Evolutionary conservation across 352 stramenopile genomes (phyloP), one percentile per base, ranked within the genome.

Genomic region (Thalassiosira allenii): DNA sequence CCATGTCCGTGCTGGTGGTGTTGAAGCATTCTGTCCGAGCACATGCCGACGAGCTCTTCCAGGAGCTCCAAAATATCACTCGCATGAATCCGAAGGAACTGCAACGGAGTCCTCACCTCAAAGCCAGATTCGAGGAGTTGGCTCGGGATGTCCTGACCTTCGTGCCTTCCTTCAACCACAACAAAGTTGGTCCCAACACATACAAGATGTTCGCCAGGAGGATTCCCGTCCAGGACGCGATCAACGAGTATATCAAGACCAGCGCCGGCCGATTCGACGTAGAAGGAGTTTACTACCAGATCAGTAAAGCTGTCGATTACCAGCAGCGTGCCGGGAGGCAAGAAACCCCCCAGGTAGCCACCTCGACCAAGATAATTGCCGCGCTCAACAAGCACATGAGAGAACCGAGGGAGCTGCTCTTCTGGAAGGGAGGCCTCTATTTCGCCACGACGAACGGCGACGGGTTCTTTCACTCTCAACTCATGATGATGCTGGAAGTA

Each of bases 1-100:
- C 79, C n/a, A 37, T 69, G 22, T 87, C 82, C 43, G 49, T 52
- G 23, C n/a, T 87, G 11, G 32, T 80, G 0, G 0, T 33, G 12
- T 37, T 87, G 11, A 32, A 30, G n/a, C 43, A 83, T 12, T 87
- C 79, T 33, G 73, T 87, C 3, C 66, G 79, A 34, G 79, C 79
- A 1, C n/a, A 63, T 12, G 43, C n/a, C 9, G 72, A 83, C 68
- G 5, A n/a, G 30, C 17, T 56, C 0, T 75, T 83, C 17, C 57
- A 82, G 29, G 3, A 33, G 49, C 69, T 87, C n/a, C 71, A 87
- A 23, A 8, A 40, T 14, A 56, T 83, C 8, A 80, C 67, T 3
- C 56, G 79, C 33, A 82, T 74, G 25, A 73, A 34, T 54, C 52
- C 66, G 44, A 49, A 47, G 23, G 9, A 41, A 32, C 66, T 86